These are phyloP conservation scores for Hymenoscyphus occultus DNA, from an alignment of 2,329 filamentous ascomycete species.

Conservation along the genomic window DNA sequence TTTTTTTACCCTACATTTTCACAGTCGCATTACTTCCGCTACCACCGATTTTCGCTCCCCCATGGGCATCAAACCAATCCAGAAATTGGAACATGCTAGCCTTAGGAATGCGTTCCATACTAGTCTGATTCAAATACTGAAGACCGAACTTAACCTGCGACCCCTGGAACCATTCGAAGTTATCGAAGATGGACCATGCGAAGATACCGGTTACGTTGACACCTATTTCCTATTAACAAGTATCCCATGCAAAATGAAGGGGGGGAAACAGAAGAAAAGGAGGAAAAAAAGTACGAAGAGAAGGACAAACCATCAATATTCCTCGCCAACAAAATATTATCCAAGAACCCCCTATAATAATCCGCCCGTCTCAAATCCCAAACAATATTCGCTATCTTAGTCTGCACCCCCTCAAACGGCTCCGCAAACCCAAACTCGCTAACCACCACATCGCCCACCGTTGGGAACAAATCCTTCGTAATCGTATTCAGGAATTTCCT, in stretches of 20 bases:
- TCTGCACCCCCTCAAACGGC: conserved; percentile 29
- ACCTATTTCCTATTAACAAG: conserved; percentile 31
- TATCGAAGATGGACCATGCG: conserved; percentile 82
- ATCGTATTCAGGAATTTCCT: conserved; percentile 43
- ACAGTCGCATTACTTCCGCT: background rate
- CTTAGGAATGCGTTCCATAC: conserved; percentile 30
- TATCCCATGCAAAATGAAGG: too few relatives aligned
- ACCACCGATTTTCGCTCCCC: conserved; percentile 14
- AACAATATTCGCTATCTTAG: conserved; percentile 47
- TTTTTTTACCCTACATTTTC: background rate
- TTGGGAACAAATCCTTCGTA: conserved; percentile 41
- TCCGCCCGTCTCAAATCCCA: conserved; percentile 75
- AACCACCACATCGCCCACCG: conserved; percentile 34
- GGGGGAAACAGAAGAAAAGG: too few relatives aligned
- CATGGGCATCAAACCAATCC: conserved; percentile 31
- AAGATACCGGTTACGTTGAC: conserved; percentile 78
- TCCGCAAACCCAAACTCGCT: conserved; percentile 35
- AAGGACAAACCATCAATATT: conserved; percentile 54
- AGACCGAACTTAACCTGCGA: conserved; percentile 28
- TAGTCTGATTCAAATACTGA: conserved; percentile 39
- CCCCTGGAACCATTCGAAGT: conserved; percentile 42
- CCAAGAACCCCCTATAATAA: conserved; percentile 76
- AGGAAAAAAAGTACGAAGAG: background rate
- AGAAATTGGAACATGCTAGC: conserved; percentile 34
- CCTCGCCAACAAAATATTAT: conserved; percentile 62